These are phyloP conservation scores for Cutaneotrichosporon curvatum DNA, from an alignment of 1,284 basidiomycete species.

Conservation along the genomic window DNA sequence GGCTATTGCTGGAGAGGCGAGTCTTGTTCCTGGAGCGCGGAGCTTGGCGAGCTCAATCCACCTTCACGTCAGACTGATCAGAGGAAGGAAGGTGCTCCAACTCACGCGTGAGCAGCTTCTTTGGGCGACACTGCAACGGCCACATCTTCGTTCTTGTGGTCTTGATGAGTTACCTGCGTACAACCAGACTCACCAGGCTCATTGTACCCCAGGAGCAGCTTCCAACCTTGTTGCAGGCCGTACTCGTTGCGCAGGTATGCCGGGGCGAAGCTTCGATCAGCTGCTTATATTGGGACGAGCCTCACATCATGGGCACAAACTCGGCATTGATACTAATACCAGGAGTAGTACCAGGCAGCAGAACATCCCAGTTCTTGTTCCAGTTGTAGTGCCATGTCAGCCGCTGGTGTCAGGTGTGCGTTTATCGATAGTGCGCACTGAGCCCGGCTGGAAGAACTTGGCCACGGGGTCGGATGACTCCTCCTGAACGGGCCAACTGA, in stretches of 20 bases:
- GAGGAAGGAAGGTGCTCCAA: no score
- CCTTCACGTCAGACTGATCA: conserved; percentile 9
- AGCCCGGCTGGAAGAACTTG: conserved; percentile 34
- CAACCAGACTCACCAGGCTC: conserved; percentile 32
- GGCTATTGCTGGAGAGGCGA: conserved; percentile 38
- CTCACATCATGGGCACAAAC: conserved; percentile 43
- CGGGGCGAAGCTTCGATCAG: conserved; percentile 32
- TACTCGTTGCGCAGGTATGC: conserved; percentile 29
- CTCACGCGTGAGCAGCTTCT: background rate
- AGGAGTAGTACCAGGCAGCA: conserved; percentile 27
- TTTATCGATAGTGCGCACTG: conserved; percentile 19
- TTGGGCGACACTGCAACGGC: conserved; percentile 8
- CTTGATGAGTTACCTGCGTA: background rate
- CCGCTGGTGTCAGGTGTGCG: conserved; percentile 6
- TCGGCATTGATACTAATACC: conserved; percentile 33
- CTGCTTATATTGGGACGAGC: background rate
- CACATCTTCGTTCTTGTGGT: conserved; percentile 11
- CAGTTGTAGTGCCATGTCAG: conserved; percentile 44
- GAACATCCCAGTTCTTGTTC: conserved; percentile 38
- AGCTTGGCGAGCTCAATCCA: conserved; percentile 31
- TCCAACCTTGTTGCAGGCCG: conserved; percentile 25
- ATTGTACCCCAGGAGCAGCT: conserved; percentile 36
- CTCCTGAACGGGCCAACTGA: conserved; percentile 41
- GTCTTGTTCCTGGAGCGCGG: conserved; percentile 20
- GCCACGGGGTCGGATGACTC: conserved; percentile 34